These are phyloP conservation scores for Aspergillus ostianus DNA, from an alignment of 495 filamentous ascomycete genomes.

Conservation along the genomic window DNA sequence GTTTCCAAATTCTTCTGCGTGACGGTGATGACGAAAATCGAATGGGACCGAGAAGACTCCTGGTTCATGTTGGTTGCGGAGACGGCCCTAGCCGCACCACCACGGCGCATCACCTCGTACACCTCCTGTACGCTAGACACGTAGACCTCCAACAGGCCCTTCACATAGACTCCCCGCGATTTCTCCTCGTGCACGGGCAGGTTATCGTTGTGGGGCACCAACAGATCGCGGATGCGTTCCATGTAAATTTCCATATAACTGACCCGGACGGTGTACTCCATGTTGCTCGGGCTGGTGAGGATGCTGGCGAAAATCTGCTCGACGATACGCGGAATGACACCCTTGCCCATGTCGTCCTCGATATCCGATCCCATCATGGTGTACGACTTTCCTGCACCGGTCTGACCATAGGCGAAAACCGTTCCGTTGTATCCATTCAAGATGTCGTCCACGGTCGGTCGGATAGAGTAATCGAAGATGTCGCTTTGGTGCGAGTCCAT, in stretches of 20 bases:
- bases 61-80: constrained; percentile 99
- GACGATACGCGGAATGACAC: constrained; percentile 95
- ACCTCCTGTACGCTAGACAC: constrained; percentile 95
- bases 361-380: constrained; percentile 99
- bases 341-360: constrained; percentile 82
- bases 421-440: constrained; percentile 99
- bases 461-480: constrained; percentile 97
- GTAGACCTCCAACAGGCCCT: constrained; percentile 91
- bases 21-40: constrained; percentile 96
- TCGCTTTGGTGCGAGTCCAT: constrained; percentile 84
- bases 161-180: constrained; percentile 93
- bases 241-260: constrained; percentile 99
- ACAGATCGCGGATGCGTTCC: constrained; percentile 93
- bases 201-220: constrained; percentile 92
- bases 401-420: constrained; percentile 98
- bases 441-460: constrained; percentile 93
- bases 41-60: constrained; percentile 97
- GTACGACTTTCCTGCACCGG: constrained; percentile 96
- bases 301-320: constrained; percentile 98
- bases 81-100: constrained; percentile 84
- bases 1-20: constrained; percentile 98
- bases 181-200: constrained; percentile 97
- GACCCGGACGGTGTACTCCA: constrained; percentile 96
- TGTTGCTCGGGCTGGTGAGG: constrained; percentile 82
- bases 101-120: constrained; percentile 94